These are phyloP conservation scores for Mycena epipterygia DNA, from an alignment of 768 basidiomycete species.

Conservation along the genomic window DNA sequence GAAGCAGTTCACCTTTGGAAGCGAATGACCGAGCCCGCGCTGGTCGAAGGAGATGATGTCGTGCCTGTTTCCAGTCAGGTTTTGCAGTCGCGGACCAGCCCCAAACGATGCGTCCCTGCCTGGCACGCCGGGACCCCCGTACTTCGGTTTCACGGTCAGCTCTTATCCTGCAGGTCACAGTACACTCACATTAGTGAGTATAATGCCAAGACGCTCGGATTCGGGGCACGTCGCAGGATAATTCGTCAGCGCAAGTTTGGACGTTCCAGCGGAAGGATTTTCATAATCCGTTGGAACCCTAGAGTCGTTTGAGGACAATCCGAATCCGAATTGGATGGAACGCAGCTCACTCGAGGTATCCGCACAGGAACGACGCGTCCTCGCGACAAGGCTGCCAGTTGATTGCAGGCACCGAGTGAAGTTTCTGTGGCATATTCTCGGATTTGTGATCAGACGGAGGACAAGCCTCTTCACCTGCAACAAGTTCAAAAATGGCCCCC, in stretches of 20 bases:
- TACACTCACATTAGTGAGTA: conserved; percentile 28
- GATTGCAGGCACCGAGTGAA: too few species aligned
- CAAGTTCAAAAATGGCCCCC: too few species aligned
- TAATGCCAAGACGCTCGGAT: conserved; percentile 32
- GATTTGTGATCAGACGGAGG: not conserved
- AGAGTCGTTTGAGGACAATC: not conserved
- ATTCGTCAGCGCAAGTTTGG: conserved; percentile 30
- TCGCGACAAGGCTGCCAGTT: conserved; percentile 30
- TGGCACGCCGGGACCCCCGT: conserved; percentile 29
- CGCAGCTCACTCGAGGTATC: conserved; percentile 26
- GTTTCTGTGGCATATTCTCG: not conserved
- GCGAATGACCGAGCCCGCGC: conserved; percentile 31
- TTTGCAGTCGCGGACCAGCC: conserved; percentile 8
- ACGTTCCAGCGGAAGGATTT: conserved; percentile 30
- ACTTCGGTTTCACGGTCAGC: not conserved
- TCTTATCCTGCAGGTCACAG: not conserved
- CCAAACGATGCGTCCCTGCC: conserved; percentile 27
- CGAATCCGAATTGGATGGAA: not conserved
- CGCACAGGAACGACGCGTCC: conserved; percentile 30
- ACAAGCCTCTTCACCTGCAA: not conserved
- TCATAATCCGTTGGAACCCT: conserved; percentile 36
- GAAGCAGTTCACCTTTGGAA: conserved; percentile 33
- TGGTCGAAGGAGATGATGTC: conserved; percentile 39
- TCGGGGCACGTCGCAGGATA: conserved; percentile 28
- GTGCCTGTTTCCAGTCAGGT: conserved; percentile 31